A percentile compares a stretch with the other conserved stretches of the same genome.
phyloP scores from a whole-genome alignment of 495 filamentous ascomycete species.

The Aspergillus homomorphus region DNA sequence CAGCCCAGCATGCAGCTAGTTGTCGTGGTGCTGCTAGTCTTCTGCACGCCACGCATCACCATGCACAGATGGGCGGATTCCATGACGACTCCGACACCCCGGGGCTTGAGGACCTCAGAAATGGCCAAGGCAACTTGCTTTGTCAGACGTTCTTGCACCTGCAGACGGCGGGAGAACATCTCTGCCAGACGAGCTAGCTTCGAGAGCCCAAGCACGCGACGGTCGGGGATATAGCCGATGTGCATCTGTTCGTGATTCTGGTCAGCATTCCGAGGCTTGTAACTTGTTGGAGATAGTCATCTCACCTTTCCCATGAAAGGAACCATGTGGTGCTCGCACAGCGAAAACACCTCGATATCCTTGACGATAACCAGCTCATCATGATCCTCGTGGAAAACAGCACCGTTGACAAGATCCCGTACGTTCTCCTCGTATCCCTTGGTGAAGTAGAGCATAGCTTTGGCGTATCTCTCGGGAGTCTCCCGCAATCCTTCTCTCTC shows the following conservation, averaged over 20 bases:
- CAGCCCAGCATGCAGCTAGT: constrained; percentile 96
- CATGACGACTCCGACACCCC: constrained; percentile 93
- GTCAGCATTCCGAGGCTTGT: constrained; percentile 7
- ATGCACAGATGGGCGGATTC: constrained; percentile 98
- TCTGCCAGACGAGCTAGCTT: constrained; percentile 95
- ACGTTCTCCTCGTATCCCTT: constrained; percentile 98
- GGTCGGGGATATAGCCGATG: constrained; percentile 91
- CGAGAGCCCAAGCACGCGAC: constrained; percentile 86
- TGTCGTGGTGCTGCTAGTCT: constrained; percentile 80
- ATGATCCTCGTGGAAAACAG: constrained; percentile 95
- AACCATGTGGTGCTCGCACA: constrained; percentile 97
- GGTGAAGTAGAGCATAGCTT: constrained; percentile 98
- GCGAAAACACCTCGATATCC: constrained; percentile 91
- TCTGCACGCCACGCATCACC: constrained; percentile 94
- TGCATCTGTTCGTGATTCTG: constrained; percentile 65
- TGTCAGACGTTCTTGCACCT: constrained; percentile 93
- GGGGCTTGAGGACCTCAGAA: constrained; percentile 85
- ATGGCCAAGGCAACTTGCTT: constrained; percentile 95
- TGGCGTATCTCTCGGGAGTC: constrained; percentile 89
- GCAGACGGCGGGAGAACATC: constrained; percentile 90
- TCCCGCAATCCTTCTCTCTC: constrained; percentile 83
- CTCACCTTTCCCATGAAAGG: constrained; percentile 90
- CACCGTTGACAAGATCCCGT: constrained; percentile 85
- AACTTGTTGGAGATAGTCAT: background rate
- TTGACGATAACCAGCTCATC: constrained; percentile 97